Percentiles rank a stretch among this genome's conserved stretches.
These are phyloP conservation scores for Quercus variabilis DNA, from an alignment of 306 rosid species.

Conservation along the genomic window DNA sequence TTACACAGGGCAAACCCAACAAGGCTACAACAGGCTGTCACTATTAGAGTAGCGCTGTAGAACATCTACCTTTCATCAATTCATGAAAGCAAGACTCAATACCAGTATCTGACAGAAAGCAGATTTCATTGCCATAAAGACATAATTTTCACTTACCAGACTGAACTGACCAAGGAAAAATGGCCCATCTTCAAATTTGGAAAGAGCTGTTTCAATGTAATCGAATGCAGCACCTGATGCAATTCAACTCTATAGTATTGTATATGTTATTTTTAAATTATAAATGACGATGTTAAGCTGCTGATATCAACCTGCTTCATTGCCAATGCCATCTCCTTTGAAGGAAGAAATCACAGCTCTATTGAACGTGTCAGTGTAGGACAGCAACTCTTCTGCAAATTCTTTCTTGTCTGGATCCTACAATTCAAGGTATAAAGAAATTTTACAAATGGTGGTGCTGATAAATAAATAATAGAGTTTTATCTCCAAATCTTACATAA, in stretches of 20 bases:
- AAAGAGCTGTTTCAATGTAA: slow-evolving; percentile 61
- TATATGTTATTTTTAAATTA: not conserved
- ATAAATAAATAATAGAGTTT: not conserved
- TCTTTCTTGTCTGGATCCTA: slow-evolving; percentile 58
- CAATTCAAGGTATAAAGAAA: not conserved
- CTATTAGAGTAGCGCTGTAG: not conserved
- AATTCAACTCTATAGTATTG: not conserved
- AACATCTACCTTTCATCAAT: not conserved
- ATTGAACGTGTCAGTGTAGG: slow-evolving; percentile 52
- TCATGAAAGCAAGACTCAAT: not conserved
- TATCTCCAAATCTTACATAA: slow-evolving; percentile 37
- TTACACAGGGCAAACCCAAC: not conserved
- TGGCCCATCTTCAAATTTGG: slow-evolving; percentile 71
- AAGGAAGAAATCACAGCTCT: slow-evolving; percentile 46
- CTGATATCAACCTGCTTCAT: slow-evolving; percentile 46
- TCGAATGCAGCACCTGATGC: slow-evolving; percentile 56
- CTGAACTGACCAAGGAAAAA: slow-evolving; percentile 85
- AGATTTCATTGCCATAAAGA: not conserved
- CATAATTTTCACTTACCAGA: slow-evolving; percentile 39
- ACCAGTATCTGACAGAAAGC: not conserved
- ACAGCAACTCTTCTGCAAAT: slow-evolving; percentile 68
- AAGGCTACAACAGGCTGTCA: not conserved
- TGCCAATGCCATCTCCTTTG: slow-evolving; percentile 45
- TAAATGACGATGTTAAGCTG: slow-evolving; percentile 9
- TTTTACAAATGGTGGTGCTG: not conserved